Percentiles rank a stretch among this genome's conserved stretches.
phyloP scores from a whole-genome alignment of 495 filamentous ascomycete genomes.

The Parathielavia hyrcaniae region DNA sequence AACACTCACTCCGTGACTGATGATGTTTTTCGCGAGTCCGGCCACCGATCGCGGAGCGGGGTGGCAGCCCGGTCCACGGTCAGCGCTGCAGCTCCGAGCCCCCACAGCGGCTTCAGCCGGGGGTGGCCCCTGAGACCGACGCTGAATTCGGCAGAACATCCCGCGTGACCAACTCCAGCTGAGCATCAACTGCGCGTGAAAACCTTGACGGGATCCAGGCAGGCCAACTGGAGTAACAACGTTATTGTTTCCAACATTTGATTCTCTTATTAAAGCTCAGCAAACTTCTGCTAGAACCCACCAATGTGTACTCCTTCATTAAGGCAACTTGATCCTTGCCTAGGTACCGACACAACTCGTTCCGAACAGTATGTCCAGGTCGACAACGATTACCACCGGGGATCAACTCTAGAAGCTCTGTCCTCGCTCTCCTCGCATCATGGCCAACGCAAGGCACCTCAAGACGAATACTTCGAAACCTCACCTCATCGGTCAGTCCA shows the following conservation, averaged over 20 bases:
- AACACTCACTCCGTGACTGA: neutral
- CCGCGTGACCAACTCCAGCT: neutral
- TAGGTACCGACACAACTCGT: too few relatives aligned
- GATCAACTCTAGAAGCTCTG: neutral
- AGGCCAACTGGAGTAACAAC: too few relatives aligned
- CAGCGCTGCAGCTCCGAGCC: conserved; percentile 14
- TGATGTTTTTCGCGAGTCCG: conserved; percentile 11
- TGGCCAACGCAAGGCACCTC: too few relatives aligned
- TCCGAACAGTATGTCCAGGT: too few relatives aligned
- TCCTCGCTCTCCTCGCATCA: neutral
- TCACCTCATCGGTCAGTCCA: conserved; percentile 6
- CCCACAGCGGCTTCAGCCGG: conserved; percentile 10
- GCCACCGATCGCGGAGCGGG: conserved; percentile 20
- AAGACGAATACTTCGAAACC: neutral
- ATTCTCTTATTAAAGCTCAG: too few relatives aligned
- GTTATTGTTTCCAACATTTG: too few relatives aligned
- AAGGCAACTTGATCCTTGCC: too few relatives aligned
- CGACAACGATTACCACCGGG: too few relatives aligned
- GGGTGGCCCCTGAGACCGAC: neutral
- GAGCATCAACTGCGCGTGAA: too few relatives aligned
- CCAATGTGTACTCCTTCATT: too few relatives aligned
- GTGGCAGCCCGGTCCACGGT: neutral
- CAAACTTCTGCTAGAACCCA: too few relatives aligned
- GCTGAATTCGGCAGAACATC: neutral
- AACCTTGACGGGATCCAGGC: too few relatives aligned